Base-by-base conservation (phyloP, 2,329 filamentous ascomycete genomes). In the Dactylonectria estremocensis region DNA sequence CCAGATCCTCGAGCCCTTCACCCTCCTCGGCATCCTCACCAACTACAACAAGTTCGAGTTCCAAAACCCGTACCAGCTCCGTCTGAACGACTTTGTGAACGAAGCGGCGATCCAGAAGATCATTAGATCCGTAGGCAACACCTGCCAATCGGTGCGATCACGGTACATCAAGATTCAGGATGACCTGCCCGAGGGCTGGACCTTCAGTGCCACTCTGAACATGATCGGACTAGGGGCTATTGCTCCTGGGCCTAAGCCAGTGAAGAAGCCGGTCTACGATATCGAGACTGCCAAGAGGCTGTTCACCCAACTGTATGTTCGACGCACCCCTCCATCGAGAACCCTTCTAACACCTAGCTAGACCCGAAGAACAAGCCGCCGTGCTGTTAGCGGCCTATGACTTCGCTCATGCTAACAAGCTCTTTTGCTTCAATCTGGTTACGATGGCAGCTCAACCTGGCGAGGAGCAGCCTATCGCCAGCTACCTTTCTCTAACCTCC, bases 31-130 rank as follows among this genome's bases (percentile, higher is more conserved):
- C 13, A 86, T 98, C 4, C 85, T 99, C 60, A 93, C 94, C 71
- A 99, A 98, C 82, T 98, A 98, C 87, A 98, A 99, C 87, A 99
- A 98, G 80, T 99, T 99, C 77, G 96, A 99, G 81, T 95, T 97
- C 64, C 95, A 97, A 79, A 99, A 99, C 74, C 95, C 95, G 0
- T 99, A 99, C 76, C 92, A 96, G 75, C 85, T 97, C 69, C 93
- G 95, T 31, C 87, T 99, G 16, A 95, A 95, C 75, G 95, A 98
- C 80, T 98, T 98, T 80, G 94, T 98, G 76, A 97, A 99, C 77
- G 95, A 98, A 77, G 85, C 87, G 0, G 92, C 93, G 2, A 98
- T 98, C 75, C 89, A 92, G 67, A 94, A 93, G 76, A 93, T 97
- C 70, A 90, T 97, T 50, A 85, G 86, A 56, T 92, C 92, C 64